Evolutionary conservation across 169 alveolate species (phyloP), one percentile per base, ranked within the genome.

Genomic region (Cryptosporidium baileyi): DNA sequence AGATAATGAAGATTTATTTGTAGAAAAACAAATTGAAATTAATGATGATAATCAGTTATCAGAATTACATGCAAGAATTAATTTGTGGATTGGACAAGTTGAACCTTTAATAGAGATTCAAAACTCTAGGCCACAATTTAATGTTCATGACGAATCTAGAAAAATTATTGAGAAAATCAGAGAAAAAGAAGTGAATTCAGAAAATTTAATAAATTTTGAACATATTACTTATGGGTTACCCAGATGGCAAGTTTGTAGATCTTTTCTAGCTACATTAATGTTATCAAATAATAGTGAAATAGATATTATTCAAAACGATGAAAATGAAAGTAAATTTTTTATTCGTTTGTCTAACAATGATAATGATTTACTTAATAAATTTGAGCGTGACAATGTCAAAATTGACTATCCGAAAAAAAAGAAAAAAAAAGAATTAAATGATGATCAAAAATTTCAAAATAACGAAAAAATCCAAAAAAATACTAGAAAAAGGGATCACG

Each of bases 241-340:
- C 13, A 74, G 26, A 40, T 74, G 85, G 85, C 74, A 74, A 28
- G 67, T 74, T 26, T 74, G 74, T 59, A 51, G 85, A 24, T 74
- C 85, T 22, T 74, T 74, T 41, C 26, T 74, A 11, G 85, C 85
- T 52, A 74, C 85, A 8, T 41, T 74, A 41, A 74, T 74, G 85
- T 60, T 74, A 15, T 52, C 85, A 19, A 74, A 74, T 28, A 74
- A 54, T 40, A 52, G 57, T 7, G 85, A 74, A 17, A 54, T 74
- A 11, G 85, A 74, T 22, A 74, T 74, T 52, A 44, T 57, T 19
- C 34, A 32, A 13, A 36, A 36, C n/a, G 24, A 38, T 3, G 49
- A 65, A 17, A 34, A 47, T 44, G 52, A 40, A 17, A 26, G 22
- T 13, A n/a, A 15, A 13, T 74, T 74, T 24, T 36, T 60, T 0